Evolutionary conservation across 495 filamentous ascomycete genomes (phyloP), one percentile per base, ranked within the genome.

Genomic region (Parathielavia appendiculata): DNA sequence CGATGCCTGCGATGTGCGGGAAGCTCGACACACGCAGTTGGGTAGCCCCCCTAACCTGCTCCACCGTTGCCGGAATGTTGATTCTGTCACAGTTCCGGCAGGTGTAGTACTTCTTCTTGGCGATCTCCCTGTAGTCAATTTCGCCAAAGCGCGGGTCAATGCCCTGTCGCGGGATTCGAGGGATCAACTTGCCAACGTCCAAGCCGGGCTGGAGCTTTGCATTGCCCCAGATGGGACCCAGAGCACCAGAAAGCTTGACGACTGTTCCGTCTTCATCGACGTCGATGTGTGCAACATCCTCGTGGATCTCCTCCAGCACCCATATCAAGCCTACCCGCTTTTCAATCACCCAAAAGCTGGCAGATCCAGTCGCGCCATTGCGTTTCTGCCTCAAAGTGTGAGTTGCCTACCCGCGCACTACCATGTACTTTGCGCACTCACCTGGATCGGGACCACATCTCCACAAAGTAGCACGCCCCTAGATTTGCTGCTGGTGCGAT

Each of bases 291-390:
- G 88, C 91, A 38, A 92, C 84, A 67, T 98, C 91, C 75, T 98
- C 93, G 54, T 90, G 90, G 53, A 98, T 97, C 71, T 98, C 93
- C 72, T 98, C 93, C 5, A 98, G 69, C 16, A 98, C 93, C 93
- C 93, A 98, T 53, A 98, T 97, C 49, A 98, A 70, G 8, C 92
- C 91, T 46, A 91, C 89, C 44, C 83, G 82, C 69, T 98, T 98
- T 71, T 98, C 93, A 76, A 97, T 97, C 0, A 97, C 93, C 93
- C 93, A 98, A 34, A 98, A 76, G 69, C 91, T 97, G 38, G 93
- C 93, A 38, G 92, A 88, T 1, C 95, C 93, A 0, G 85, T 91
- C 17, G 86, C 81, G 9, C 95, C 95, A 68, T 98, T 95, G 53
- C 92, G 85, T 70, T 97, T 98, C 72, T 88, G 84, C 59, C 5